phyloP scores from a whole-genome alignment of 495 filamentous ascomycete genomes.

The Neurospora sp. region DNA sequence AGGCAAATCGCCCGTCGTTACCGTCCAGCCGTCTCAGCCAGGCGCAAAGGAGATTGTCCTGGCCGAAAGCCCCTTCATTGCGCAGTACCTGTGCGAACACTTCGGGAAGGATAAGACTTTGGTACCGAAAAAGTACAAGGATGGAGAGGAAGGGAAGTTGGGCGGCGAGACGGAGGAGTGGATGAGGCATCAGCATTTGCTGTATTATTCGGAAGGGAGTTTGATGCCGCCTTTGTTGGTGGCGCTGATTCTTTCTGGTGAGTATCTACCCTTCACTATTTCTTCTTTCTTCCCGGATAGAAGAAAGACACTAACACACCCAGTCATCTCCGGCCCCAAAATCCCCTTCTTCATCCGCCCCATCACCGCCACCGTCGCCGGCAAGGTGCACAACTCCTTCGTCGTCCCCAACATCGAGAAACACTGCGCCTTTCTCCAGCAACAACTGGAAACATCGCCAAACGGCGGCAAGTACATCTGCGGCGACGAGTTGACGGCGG shows the following conservation, averaged over 20 bases:
- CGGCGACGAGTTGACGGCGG: conserved; percentile 60
- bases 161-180: conserved; percentile 67
- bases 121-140: conserved; percentile 51
- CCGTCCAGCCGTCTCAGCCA: conserved; percentile 31
- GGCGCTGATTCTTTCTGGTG: conserved; percentile 8
- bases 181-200: conserved; percentile 63
- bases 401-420: conserved; percentile 52
- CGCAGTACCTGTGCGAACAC: conserved; percentile 71
- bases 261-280: no score
- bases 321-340: conserved; percentile 46
- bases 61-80: conserved; percentile 70
- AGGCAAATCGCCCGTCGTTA: conserved; percentile 72
- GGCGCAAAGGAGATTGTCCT: conserved; percentile 44
- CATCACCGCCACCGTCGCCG: conserved; percentile 54
- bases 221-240: conserved; percentile 16
- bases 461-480: conserved; percentile 55
- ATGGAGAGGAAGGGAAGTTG: conserved; percentile 42
- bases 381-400: conserved; percentile 48
- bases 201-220: conserved; percentile 69
- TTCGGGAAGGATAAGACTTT: conserved; percentile 41
- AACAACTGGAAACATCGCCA: conserved; percentile 50
- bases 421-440: conserved; percentile 64
- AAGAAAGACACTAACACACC: background rate
- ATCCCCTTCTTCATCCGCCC: conserved; percentile 82
- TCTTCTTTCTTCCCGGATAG: background rate